Percentiles rank a stretch among this genome's conserved stretches.
Conservation (phyloP, 2,329 filamentous ascomycete genomes). For the Epichloe coenophiala region DNA sequence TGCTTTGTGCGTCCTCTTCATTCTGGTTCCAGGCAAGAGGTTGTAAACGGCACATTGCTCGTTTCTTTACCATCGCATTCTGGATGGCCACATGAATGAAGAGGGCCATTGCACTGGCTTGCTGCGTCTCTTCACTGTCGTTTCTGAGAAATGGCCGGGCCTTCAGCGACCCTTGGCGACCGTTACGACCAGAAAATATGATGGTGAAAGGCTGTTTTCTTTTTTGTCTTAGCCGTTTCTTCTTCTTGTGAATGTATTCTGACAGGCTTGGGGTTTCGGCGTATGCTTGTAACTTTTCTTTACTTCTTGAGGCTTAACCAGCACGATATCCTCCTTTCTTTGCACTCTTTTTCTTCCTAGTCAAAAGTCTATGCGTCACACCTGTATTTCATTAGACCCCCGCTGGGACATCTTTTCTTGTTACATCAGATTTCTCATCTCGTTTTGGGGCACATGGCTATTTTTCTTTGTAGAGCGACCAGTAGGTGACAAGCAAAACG, state of each 20-base stretch:
- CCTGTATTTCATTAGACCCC: neutral
- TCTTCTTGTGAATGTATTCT: neutral
- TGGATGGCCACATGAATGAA: neutral
- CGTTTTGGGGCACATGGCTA: neutral
- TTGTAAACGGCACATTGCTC: slow-evolving; percentile 32
- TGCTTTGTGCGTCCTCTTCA: slow-evolving; percentile 78
- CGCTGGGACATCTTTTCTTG: neutral
- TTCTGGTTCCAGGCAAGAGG: slow-evolving; percentile 82
- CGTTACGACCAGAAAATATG: slow-evolving; percentile 3
- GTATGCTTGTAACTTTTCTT: neutral
- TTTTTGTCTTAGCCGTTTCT: neutral
- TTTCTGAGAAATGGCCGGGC: slow-evolving; percentile 3
- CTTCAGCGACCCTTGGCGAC: slow-evolving; percentile 2
- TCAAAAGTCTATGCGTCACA: neutral
- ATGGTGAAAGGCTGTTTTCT: neutral
- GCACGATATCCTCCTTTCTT: neutral
- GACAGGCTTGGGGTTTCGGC: slow-evolving; percentile 1
- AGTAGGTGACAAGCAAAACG: neutral
- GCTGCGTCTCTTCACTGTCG: neutral
- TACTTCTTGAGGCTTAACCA: neutral
- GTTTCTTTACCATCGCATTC: neutral
- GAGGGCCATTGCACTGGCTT: neutral
- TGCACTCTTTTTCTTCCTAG: neutral
- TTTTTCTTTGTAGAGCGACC: neutral
- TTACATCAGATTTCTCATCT: neutral